Conservation (phyloP, 2,329 filamentous ascomycete genomes). For the Oidium heveae region DNA sequence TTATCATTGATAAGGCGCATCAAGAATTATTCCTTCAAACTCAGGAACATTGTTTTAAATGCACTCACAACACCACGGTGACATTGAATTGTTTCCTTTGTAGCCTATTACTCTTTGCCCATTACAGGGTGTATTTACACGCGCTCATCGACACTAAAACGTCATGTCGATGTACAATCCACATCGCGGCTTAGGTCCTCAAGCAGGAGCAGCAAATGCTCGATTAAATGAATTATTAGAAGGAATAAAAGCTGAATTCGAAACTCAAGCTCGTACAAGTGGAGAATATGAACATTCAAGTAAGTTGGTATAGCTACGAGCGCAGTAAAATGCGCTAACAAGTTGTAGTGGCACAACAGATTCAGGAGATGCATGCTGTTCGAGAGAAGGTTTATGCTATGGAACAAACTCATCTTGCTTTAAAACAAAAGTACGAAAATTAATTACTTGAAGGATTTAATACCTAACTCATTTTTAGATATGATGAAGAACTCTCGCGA, state of each 20-base stretch:
- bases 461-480: conserved; percentile 27
- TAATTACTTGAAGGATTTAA: not conserved
- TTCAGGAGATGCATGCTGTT: conserved; percentile 87
- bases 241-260: conserved; percentile 74
- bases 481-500: conserved; percentile 72
- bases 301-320: conserved; percentile 28
- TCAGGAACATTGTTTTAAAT: too few species aligned
- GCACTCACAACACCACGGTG: too few species aligned
- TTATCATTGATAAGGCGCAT: too few species aligned
- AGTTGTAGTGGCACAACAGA: conserved; percentile 52
- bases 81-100: too few species aligned
- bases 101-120: too few species aligned
- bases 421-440: conserved; percentile 74
- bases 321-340: not conserved
- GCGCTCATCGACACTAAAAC: not conserved
- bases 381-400: conserved; percentile 80
- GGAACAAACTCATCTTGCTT: conserved; percentile 65
- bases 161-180: conserved; percentile 60
- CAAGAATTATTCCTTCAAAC: too few species aligned
- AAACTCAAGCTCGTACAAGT: conserved; percentile 54
- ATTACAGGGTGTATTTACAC: too few species aligned
- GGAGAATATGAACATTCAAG: conserved; percentile 84
- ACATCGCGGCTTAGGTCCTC: conserved; percentile 59
- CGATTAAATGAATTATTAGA: conserved; percentile 84
- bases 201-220: conserved; percentile 19